phyloP scores from a whole-genome alignment of 1,284 basidiomycete genomes.

The Leccinum insolens region DNA sequence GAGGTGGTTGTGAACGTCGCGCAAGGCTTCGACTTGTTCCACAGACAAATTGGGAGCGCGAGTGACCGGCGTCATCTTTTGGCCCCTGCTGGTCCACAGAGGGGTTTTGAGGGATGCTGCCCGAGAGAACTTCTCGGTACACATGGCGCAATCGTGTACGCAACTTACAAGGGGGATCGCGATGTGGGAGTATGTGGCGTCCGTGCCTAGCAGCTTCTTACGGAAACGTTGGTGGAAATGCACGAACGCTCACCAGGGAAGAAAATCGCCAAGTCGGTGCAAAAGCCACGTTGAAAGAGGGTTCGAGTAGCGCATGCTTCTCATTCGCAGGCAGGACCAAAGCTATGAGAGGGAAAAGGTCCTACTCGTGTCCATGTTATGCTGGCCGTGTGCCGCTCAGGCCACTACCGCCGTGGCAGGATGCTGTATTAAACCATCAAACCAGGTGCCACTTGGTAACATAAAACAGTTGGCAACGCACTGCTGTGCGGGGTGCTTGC shows the following conservation, averaged over 20 bases:
- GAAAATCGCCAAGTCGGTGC: background rate
- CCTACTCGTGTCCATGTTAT: background rate
- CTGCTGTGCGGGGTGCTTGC: background rate
- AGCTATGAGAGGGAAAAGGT: background rate
- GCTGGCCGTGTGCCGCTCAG: background rate
- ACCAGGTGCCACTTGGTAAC: background rate
- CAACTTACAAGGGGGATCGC: constrained; percentile 3
- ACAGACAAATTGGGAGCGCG: background rate
- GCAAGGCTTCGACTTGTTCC: background rate
- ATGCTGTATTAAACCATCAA: background rate
- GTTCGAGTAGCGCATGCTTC: background rate
- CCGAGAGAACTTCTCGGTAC: background rate
- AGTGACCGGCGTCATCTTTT: background rate
- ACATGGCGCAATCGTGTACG: background rate
- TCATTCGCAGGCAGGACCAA: background rate
- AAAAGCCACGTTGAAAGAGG: background rate
- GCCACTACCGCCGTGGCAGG: background rate
- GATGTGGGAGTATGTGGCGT: background rate
- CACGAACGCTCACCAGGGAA: background rate
- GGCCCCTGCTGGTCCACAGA: background rate
- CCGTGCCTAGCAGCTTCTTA: background rate
- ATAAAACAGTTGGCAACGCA: background rate
- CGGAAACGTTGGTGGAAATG: background rate
- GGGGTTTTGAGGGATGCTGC: background rate
- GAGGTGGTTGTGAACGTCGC: constrained; percentile 12